Percentiles rank a stretch among this genome's conserved stretches.
phyloP scores from a whole-genome alignment of 805 yeast species.

The Myxozyma geophila region DNA sequence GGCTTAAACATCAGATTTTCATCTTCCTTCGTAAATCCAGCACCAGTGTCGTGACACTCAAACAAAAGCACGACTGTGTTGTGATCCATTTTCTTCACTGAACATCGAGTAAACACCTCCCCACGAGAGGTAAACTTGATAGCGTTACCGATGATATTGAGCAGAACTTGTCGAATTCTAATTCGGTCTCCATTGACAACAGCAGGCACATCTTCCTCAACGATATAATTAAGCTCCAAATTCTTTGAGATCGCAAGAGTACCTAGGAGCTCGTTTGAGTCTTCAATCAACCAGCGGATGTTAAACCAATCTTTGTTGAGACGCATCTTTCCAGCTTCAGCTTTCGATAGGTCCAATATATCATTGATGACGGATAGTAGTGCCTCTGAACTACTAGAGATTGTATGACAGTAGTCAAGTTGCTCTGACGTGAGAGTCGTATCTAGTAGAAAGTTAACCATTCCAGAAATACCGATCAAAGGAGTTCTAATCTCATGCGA shows the following conservation, averaged over 20 bases:
- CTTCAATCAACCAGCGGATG: conserved; percentile 44
- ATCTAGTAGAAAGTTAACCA: conserved; percentile 45
- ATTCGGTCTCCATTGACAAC: conserved; percentile 46
- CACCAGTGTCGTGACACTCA: conserved; percentile 46
- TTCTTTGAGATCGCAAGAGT: conserved; percentile 45
- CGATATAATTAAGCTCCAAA: conserved; percentile 43
- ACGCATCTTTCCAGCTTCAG: conserved; percentile 47
- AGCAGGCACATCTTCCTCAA: conserved; percentile 43
- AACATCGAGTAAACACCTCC: conserved; percentile 43
- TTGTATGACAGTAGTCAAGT: conserved; percentile 46
- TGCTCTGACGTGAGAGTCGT: conserved; percentile 44
- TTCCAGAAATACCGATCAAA: conserved; percentile 46
- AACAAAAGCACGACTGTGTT: conserved; percentile 38
- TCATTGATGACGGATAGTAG: conserved; percentile 46
- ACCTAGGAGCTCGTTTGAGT: conserved; percentile 44
- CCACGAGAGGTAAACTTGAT: conserved; percentile 45
- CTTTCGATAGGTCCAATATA: conserved; percentile 46
- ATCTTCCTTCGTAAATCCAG: conserved; percentile 44
- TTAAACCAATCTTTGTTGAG: conserved; percentile 42
- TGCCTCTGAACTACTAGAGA: conserved; percentile 45
- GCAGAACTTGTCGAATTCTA: conserved; percentile 45
- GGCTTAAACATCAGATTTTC: conserved; percentile 45
- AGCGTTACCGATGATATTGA: conserved; percentile 46
- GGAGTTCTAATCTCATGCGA: conserved; percentile 48
- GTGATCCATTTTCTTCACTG: conserved; percentile 30